Evolutionary conservation across 257 asterid species (phyloP).

Genomic region (Nicotiana knightiana): DNA sequence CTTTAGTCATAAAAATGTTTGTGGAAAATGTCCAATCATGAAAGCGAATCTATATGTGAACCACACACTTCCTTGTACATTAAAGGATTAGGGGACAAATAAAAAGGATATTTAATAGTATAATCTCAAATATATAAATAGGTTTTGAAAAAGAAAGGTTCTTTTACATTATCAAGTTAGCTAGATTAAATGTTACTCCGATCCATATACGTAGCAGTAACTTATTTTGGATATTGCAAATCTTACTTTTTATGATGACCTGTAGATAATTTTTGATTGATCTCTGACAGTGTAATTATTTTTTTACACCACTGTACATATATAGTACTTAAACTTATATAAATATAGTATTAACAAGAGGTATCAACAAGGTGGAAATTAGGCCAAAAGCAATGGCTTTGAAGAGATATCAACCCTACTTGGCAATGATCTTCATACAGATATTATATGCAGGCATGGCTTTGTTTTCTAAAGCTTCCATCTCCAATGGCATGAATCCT

Average conservation of each 20-base stretch:
- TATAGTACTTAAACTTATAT: neutral
- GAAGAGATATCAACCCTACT: conserved; percentile 26
- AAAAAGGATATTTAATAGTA: neutral
- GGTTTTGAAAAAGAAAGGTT: too few relatives aligned
- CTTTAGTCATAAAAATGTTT: neutral
- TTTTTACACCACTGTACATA: too few relatives aligned
- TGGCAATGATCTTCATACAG: conserved; percentile 43
- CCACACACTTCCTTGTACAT: neutral
- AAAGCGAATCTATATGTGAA: neutral
- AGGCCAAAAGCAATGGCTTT: neutral
- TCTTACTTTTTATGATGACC: too few relatives aligned
- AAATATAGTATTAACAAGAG: neutral
- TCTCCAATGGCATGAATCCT: conserved; percentile 57
- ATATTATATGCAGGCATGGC: conserved; percentile 44
- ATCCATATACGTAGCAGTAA: too few relatives aligned
- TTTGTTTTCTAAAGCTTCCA: conserved; percentile 49
- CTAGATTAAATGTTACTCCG: too few relatives aligned
- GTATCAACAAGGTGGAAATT: neutral
- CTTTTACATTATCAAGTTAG: too few relatives aligned
- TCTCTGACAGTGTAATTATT: too few relatives aligned
- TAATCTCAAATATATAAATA: neutral
- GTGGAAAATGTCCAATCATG: neutral
- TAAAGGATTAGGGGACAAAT: neutral
- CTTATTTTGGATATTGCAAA: too few relatives aligned
- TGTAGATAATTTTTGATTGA: too few relatives aligned